These are phyloP conservation scores for Sequoiadendron giganteum DNA, from an alignment of 75 land plant genomes.

Conservation along the genomic window DNA sequence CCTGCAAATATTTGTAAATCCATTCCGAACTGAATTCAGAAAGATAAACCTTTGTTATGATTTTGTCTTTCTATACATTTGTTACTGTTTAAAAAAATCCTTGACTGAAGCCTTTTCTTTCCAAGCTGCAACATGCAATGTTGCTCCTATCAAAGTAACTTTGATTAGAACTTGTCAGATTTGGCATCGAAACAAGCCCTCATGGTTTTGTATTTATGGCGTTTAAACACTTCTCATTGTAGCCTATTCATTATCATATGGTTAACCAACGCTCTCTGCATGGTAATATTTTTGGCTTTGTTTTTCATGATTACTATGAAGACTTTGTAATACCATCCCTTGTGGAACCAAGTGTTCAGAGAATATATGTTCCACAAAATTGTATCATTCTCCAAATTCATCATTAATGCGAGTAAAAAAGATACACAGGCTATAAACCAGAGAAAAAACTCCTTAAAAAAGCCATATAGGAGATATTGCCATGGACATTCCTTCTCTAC, in stretches of 20 bases:
- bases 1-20: background rate
- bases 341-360: background rate
- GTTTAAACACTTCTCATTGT: background rate
- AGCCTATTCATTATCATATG: background rate
- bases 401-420: too few relatives aligned
- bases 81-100: background rate
- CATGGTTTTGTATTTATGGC: background rate
- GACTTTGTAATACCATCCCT: background rate
- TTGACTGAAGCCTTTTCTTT: too few relatives aligned
- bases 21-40: background rate
- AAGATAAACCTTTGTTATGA: too few relatives aligned
- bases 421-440: too few relatives aligned
- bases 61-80: background rate
- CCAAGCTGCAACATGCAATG: background rate
- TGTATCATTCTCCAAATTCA: too few relatives aligned
- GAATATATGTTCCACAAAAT: too few relatives aligned
- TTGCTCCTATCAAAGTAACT: background rate
- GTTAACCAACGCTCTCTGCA: background rate
- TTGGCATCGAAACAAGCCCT: background rate
- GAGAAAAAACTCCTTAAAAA: too few relatives aligned
- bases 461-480: too few relatives aligned
- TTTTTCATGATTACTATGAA: too few relatives aligned
- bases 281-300: background rate
- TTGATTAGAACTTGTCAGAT: background rate
- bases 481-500: too few relatives aligned